Conservation (phyloP, 345 rosid species). For the Adansonia digitata region DNA sequence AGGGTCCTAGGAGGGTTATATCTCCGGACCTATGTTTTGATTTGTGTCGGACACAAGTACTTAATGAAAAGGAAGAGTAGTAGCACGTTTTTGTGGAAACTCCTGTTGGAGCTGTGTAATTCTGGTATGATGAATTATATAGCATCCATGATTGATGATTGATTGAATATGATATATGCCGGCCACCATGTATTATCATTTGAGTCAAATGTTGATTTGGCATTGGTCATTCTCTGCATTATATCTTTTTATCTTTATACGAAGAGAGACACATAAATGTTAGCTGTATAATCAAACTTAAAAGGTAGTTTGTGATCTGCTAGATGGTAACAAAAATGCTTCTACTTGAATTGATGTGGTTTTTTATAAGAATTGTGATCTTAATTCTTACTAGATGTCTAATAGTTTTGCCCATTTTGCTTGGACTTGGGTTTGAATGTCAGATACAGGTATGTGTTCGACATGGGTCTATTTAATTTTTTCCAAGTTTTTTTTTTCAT, state of each 20-base stretch:
- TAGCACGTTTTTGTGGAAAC: not conserved
- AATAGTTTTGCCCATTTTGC: too few species aligned
- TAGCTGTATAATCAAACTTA: too few species aligned
- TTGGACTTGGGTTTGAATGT: too few species aligned
- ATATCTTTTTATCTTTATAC: not conserved
- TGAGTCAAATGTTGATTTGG: not conserved
- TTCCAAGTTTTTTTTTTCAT: too few species aligned
- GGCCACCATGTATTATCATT: not conserved
- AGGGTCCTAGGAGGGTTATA: too few species aligned
- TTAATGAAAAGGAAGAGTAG: too few species aligned
- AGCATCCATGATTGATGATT: not conserved
- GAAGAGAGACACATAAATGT: too few species aligned
- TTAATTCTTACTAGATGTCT: not conserved
- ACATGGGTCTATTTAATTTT: too few species aligned
- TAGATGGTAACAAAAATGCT: not conserved
- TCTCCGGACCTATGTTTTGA: too few species aligned
- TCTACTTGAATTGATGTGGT: not conserved
- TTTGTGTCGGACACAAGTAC: too few species aligned
- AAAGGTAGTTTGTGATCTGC: not conserved
- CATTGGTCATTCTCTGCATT: not conserved
- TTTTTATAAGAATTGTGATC: not conserved
- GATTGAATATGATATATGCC: too few species aligned
- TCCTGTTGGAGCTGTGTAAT: not conserved
- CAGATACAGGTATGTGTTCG: too few species aligned
- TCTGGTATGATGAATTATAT: not conserved